phyloP scores from a whole-genome alignment of 257 asterid species.

The Solanum lignicaule region DNA sequence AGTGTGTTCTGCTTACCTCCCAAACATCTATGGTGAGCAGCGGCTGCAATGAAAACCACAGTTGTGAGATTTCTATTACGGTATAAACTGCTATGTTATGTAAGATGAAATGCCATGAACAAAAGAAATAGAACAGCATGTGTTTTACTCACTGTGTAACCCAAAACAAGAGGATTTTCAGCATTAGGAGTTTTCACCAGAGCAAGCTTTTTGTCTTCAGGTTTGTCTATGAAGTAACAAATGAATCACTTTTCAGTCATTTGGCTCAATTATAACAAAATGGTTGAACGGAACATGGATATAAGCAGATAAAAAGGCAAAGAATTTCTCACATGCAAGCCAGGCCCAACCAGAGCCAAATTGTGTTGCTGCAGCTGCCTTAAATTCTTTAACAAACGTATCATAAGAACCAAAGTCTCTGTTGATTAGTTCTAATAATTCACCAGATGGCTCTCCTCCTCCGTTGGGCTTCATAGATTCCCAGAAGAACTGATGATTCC shows the following conservation, averaged over 20 bases:
- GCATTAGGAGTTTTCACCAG: conserved; percentile 94
- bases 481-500: conserved; percentile 97
- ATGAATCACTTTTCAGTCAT: not conserved
- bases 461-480: conserved; percentile 91
- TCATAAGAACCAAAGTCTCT: conserved; percentile 93
- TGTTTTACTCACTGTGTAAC: conserved; percentile 52
- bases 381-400: conserved; percentile 55
- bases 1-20: conserved; percentile 52
- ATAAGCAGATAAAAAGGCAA: not conserved
- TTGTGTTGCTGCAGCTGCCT: conserved; percentile 85
- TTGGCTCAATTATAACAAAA: not conserved
- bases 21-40: conserved; percentile 87
- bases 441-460: conserved; percentile 81
- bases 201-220: conserved; percentile 75
- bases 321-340: conserved; percentile 78
- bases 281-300: not conserved
- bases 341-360: conserved; percentile 99
- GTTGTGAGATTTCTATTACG: not conserved
- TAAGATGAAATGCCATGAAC: not conserved
- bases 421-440: conserved; percentile 49
- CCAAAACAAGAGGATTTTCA: conserved; percentile 90
- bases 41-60: conserved; percentile 44
- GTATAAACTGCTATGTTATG: not conserved
- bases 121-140: not conserved
- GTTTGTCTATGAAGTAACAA: conserved; percentile 42